Percentiles rank a stretch among this genome's conserved stretches.
These are phyloP conservation scores for Paecilomyces fulvus DNA, from an alignment of 2,329 filamentous ascomycete genomes.

Conservation along the genomic window DNA sequence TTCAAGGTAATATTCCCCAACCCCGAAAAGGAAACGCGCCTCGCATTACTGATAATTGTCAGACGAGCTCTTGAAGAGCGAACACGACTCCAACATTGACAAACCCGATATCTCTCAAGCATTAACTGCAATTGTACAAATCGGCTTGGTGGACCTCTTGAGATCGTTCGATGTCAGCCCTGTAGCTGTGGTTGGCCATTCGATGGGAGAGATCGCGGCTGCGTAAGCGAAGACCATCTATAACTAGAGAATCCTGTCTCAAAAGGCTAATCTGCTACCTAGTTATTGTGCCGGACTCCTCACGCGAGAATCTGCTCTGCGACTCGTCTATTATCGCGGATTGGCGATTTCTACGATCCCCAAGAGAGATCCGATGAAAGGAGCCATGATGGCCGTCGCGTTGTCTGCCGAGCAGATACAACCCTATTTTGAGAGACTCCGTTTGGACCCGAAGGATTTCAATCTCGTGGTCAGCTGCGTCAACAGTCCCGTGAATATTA, in stretches of 20 bases:
- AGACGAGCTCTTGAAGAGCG: too few relatives aligned
- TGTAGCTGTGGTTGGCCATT: slow-evolving; percentile 9
- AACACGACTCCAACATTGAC: too few relatives aligned
- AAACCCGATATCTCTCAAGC: too few relatives aligned
- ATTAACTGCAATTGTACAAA: slow-evolving; percentile 4
- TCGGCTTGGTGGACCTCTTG: slow-evolving; percentile 9
- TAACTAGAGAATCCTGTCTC: too few relatives aligned
- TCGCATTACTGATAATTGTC: too few relatives aligned
- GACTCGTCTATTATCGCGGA: slow-evolving; percentile 12
- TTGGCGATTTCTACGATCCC: slow-evolving; percentile 9
- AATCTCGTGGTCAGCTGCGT: slow-evolving; percentile 18
- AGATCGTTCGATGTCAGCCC: slow-evolving; percentile 7
- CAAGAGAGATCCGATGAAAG: slow-evolving; percentile 8
- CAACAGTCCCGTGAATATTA: slow-evolving; percentile 30
- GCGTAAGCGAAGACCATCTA: slow-evolving; percentile 6
- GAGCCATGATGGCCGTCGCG: slow-evolving; percentile 23
- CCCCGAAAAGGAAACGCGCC: too few relatives aligned
- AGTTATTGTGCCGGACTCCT: slow-evolving; percentile 7
- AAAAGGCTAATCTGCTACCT: too few relatives aligned
- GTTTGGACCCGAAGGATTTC: slow-evolving; percentile 7
- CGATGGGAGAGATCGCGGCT: slow-evolving; percentile 13
- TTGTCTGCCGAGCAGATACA: slow-evolving; percentile 4
- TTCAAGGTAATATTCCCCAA: too few relatives aligned
- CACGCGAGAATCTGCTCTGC: slow-evolving; percentile 12
- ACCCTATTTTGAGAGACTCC: too few relatives aligned